These are phyloP conservation scores for Trichoderma brevicompactum DNA, from an alignment of 2,329 filamentous ascomycete species.

Conservation along the genomic window DNA sequence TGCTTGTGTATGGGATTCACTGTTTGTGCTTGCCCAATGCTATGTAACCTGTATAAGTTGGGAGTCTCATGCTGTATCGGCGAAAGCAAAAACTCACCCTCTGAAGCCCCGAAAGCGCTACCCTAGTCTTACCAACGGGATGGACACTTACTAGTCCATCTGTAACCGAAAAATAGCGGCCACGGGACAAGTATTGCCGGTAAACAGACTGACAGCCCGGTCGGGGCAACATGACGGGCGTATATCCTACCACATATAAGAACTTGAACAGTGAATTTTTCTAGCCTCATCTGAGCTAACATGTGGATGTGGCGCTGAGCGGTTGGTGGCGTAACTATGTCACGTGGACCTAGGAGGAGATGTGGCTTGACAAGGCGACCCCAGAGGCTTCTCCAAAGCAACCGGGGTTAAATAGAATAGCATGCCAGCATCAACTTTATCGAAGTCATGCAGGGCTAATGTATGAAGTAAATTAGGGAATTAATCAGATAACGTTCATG, in stretches of 20 bases:
- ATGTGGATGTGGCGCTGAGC: slow-evolving; percentile 10
- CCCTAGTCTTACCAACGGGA: neutral
- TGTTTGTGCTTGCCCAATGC: slow-evolving; percentile 31
- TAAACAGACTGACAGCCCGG: slow-evolving; percentile 41
- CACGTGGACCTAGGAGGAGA: neutral
- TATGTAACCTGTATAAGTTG: slow-evolving; percentile 23
- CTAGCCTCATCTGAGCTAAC: slow-evolving; percentile 31
- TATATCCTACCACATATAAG: slow-evolving; percentile 30
- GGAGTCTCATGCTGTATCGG: neutral
- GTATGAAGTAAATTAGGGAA: neutral
- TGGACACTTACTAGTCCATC: neutral
- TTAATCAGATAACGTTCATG: neutral
- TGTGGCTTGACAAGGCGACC: slow-evolving; percentile 6
- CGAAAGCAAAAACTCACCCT: slow-evolving; percentile 13
- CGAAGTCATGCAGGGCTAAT: neutral
- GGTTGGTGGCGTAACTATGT: neutral
- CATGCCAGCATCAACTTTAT: slow-evolving; percentile 10
- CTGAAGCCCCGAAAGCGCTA: slow-evolving; percentile 6
- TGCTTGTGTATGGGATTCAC: neutral
- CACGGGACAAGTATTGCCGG: slow-evolving; percentile 39
- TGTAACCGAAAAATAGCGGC: neutral
- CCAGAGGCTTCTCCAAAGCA: neutral
- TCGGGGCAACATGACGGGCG: slow-evolving; percentile 40
- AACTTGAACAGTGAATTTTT: slow-evolving; percentile 33
- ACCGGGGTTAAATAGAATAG: neutral